A percentile compares a stretch with the other conserved stretches of the same genome.
These are phyloP conservation scores for Dioscorea alata DNA, from an alignment of 106 monocot genomes.

Conservation along the genomic window DNA sequence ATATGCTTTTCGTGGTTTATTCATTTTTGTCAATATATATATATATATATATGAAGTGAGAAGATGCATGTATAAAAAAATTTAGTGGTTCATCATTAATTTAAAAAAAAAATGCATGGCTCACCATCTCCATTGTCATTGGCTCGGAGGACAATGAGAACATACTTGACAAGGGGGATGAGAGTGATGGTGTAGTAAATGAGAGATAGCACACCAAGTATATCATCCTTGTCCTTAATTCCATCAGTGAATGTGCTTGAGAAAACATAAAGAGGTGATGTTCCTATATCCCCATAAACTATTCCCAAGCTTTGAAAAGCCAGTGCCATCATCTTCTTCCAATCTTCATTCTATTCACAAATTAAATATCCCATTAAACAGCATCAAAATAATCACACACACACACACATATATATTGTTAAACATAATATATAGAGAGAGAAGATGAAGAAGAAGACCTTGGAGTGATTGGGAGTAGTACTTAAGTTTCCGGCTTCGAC, in stretches of 20 bases:
- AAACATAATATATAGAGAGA: too few species aligned
- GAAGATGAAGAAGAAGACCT: background rate
- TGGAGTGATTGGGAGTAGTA: background rate
- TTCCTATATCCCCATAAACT: conserved; percentile 66
- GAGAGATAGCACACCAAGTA: conserved; percentile 58
- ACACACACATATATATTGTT: too few species aligned
- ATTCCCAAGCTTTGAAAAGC: conserved; percentile 65
- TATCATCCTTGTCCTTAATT: conserved; percentile 45
- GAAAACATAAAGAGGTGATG: conserved; percentile 60
- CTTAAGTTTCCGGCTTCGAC: background rate
- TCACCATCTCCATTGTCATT: conserved; percentile 61
- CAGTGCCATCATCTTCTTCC: conserved; percentile 29
- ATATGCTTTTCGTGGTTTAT: too few species aligned
- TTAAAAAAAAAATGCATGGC: background rate
- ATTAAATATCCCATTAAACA: too few species aligned
- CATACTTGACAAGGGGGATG: conserved; percentile 49
- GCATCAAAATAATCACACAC: too few species aligned
- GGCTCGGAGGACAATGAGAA: conserved; percentile 50
- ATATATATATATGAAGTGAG: too few species aligned
- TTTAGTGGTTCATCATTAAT: too few species aligned
- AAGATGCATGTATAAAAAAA: too few species aligned
- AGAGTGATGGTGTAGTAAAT: conserved; percentile 49
- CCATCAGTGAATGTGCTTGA: conserved; percentile 49
- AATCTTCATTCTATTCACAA: conserved; percentile 4
- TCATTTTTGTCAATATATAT: too few species aligned